phyloP scores from a whole-genome alignment of 2,329 filamentous ascomycete genomes.

The Ophiosphaerella narmari region DNA sequence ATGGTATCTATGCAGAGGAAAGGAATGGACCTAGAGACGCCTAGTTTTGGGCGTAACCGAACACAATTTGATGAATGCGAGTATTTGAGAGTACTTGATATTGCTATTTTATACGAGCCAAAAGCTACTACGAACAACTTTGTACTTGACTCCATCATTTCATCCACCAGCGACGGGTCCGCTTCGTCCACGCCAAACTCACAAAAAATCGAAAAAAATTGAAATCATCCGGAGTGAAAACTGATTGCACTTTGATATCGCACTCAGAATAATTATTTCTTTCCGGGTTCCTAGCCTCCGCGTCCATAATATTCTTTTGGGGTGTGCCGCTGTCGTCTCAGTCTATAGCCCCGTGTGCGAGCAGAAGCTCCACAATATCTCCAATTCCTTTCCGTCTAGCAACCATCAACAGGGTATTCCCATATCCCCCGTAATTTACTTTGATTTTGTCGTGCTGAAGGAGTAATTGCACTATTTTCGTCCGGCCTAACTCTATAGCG shows the following conservation, averaged over 20 bases:
- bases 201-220: too few species aligned
- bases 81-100: too few species aligned
- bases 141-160: too few species aligned
- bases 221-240: background rate
- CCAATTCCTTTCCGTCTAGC: background rate
- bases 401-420: background rate
- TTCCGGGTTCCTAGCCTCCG: background rate
- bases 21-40: too few species aligned
- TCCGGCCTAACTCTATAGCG: background rate
- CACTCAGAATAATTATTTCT: background rate
- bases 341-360: slow-evolving; percentile 2
- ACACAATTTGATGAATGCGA: too few species aligned
- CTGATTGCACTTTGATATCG: background rate
- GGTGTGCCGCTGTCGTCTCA: background rate
- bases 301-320: too few species aligned
- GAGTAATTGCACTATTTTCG: background rate
- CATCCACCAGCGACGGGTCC: too few species aligned
- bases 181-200: background rate
- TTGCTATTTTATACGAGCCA: too few species aligned
- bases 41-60: too few species aligned
- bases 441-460: slow-evolving; percentile 4
- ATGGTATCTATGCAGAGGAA: too few species aligned
- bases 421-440: background rate
- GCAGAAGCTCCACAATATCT: slow-evolving; percentile 2
- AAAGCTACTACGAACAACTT: too few species aligned